Conservation (phyloP, 768 basidiomycete genomes). For the Leccinum incarnatum region DNA sequence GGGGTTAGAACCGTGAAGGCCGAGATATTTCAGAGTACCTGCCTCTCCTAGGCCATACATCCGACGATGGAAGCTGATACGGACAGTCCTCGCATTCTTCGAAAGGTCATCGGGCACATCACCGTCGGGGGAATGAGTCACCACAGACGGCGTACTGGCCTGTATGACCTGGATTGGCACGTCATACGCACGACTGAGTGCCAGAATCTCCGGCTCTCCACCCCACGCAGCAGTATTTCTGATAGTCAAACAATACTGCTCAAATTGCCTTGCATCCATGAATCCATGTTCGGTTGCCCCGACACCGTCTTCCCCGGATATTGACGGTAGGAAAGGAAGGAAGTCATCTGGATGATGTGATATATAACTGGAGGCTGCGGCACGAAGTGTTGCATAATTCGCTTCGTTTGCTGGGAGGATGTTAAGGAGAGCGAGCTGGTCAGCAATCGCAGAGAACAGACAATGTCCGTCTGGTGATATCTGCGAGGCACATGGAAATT, state of each 20-base stretch:
- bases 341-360: conserved; percentile 84
- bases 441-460: conserved; percentile 90
- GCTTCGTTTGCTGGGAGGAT: conserved; percentile 58
- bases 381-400: conserved; percentile 59
- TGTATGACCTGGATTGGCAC: conserved; percentile 92
- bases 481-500: conserved; percentile 41
- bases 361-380: conserved; percentile 78
- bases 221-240: conserved; percentile 92
- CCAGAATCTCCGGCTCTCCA: conserved; percentile 95
- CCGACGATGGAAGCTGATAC: conserved; percentile 88
- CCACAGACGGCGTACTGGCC: conserved; percentile 72
- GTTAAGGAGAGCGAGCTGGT: conserved; percentile 79
- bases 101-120: conserved; percentile 24
- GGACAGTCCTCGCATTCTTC: conserved; percentile 42
- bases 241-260: conserved; percentile 73
- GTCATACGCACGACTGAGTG: conserved; percentile 75
- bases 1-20: conserved; percentile 5
- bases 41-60: conserved; percentile 98
- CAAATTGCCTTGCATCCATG: conserved; percentile 66
- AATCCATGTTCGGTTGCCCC: conserved; percentile 62
- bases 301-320: conserved; percentile 63
- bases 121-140: conserved; percentile 69
- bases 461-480: conserved; percentile 96
- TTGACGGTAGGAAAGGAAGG: conserved; percentile 84
- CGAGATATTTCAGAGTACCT: conserved; percentile 25